Evolutionary conservation across 768 basidiomycete genomes (phyloP).

Genomic region (Podaxis carcinomalis): DNA sequence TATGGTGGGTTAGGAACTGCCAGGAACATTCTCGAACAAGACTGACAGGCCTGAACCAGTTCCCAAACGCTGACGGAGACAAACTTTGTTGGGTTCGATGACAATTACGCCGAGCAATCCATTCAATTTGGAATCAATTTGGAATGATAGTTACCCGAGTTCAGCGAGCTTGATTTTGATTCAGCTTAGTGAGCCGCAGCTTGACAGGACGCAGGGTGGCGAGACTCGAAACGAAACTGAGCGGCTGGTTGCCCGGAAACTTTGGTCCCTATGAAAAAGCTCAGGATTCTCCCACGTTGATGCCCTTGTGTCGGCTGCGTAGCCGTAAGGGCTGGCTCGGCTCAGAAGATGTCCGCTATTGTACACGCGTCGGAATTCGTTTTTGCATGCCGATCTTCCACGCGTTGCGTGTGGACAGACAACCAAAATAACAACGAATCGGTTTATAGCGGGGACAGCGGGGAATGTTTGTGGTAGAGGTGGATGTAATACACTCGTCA

Average conservation of each 20-base stretch:
- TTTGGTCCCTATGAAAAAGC: too few species aligned
- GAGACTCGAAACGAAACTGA: too few species aligned
- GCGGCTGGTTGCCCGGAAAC: too few species aligned
- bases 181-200: neutral
- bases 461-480: neutral
- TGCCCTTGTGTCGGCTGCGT: too few species aligned
- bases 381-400: neutral
- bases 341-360: neutral
- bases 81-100: neutral
- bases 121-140: neutral
- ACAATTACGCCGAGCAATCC: neutral
- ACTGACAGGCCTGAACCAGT: neutral
- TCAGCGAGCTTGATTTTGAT: neutral
- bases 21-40: neutral
- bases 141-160: neutral
- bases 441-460: neutral
- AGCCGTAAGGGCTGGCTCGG: neutral
- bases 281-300: too few species aligned
- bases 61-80: neutral
- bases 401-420: neutral
- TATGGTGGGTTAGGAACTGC: neutral
- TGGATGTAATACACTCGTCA: neutral
- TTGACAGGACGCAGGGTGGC: neutral
- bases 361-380: neutral
- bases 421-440: conserved; percentile 3